Base-by-base conservation (phyloP, 306 rosid genomes). In the Alnus glutinosa region DNA sequence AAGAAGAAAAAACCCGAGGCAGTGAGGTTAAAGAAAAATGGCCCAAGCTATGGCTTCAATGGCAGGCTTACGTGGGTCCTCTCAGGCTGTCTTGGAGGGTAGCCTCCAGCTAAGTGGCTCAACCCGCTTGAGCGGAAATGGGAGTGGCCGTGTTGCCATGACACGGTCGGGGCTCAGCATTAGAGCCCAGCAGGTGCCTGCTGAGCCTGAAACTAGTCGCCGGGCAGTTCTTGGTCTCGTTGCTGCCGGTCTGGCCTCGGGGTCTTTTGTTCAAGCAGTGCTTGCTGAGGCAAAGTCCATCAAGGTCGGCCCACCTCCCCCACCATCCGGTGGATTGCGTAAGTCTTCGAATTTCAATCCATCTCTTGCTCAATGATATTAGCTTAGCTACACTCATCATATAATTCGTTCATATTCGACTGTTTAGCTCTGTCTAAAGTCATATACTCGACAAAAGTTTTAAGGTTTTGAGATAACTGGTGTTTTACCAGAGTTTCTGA, bases 271-370 rank as follows among this genome's bases (percentile, higher is more conserved):
- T 75, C 93, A 90, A 70, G 96, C 92, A 32, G 98, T 91, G 9
- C 90, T 96, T 63, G 99, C 99, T 44, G 99, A 90, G 0, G 98
- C 93, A 6, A 95, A 74, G 83, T 9, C 96, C 82, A 96, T 96
- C 85, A 96, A 93, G 80, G 71, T 96, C n/a, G 99, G 98, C 10
- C 83, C 83, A 0, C 96, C 99, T 39, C 99, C 99, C 3, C 84
- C 96, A 9, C 98, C 84, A 2, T 93, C 97, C n/a, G 99, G 99
- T 59, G 99, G 99, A 80, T 80, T 96, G 39, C 92, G 99, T 96
- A 90, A 83, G 99, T 83, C 55, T 73, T 58, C 46, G 8, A 42
- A 4, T 42, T 42, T 42, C 16, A 3, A 16, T n/a, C 8, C 23
- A 18, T 74, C 54, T 55, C 51, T 1, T 66, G 49, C 23, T 70